These are phyloP conservation scores for Physaria fendleri DNA, from an alignment of 345 rosid species.

Conservation along the genomic window DNA sequence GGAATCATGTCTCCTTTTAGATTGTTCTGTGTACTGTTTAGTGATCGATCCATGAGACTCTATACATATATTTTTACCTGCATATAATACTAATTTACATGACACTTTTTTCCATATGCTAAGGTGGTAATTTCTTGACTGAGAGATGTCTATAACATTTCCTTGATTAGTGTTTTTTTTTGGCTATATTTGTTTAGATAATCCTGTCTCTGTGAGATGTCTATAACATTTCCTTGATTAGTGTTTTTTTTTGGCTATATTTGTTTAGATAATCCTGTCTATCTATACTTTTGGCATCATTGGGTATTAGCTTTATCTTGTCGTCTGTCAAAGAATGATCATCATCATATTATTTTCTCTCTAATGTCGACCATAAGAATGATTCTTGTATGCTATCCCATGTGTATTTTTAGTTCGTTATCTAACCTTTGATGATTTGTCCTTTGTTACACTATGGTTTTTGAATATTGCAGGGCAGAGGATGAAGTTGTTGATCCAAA, in stretches of 20 bases:
- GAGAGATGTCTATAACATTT: neutral
- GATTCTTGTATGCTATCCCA: neutral
- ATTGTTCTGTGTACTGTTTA: neutral
- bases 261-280: neutral
- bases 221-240: neutral
- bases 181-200: neutral
- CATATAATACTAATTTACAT: too few relatives aligned
- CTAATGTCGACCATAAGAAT: neutral
- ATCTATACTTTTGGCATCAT: neutral
- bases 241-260: neutral
- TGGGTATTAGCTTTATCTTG: neutral
- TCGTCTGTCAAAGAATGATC: neutral
- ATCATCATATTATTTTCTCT: neutral
- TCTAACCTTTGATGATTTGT: neutral
- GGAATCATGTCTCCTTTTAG: neutral
- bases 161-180: neutral
- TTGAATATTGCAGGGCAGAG: slow-evolving; percentile 38
- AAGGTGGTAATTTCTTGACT: neutral
- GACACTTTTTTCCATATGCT: neutral
- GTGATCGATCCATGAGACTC: neutral
- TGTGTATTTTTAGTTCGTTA: neutral
- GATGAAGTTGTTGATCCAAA: slow-evolving; percentile 47
- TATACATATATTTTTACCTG: neutral
- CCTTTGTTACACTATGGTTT: neutral
- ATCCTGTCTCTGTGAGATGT: too few relatives aligned